These are phyloP conservation scores for Nannizziopsis arthrosporioides DNA, from an alignment of 2,329 filamentous ascomycete species.

Conservation along the genomic window DNA sequence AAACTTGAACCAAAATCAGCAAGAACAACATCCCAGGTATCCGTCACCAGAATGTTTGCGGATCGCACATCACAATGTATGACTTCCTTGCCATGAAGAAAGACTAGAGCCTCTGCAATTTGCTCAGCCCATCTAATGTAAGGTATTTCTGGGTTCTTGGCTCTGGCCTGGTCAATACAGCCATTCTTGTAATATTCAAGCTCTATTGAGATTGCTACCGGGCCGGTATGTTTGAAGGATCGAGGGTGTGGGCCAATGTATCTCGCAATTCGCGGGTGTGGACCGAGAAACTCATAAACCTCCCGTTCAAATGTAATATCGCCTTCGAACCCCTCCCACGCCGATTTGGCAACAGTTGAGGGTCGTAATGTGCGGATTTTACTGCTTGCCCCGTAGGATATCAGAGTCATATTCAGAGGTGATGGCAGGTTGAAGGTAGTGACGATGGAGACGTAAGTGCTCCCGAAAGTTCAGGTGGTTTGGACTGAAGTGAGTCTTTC, in stretches of 20 bases:
- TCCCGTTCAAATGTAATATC: not conserved
- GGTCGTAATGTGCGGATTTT: too few species aligned
- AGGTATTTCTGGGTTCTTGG: not conserved
- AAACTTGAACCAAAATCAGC: slow-evolving; percentile 1
- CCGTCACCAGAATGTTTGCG: not conserved
- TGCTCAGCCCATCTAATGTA: slow-evolving; percentile 3
- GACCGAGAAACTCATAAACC: slow-evolving; percentile 1
- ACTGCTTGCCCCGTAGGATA: too few species aligned
- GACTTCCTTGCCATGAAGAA: not conserved
- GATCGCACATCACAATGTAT: slow-evolving; percentile 2
- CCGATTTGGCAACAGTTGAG: too few species aligned
- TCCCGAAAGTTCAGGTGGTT: too few species aligned
- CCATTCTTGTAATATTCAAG: slow-evolving; percentile 4
- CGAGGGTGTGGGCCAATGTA: not conserved
- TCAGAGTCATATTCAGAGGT: too few species aligned
- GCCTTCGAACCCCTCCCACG: not conserved
- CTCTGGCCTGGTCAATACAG: not conserved
- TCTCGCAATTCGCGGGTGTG: not conserved
- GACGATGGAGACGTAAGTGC: too few species aligned
- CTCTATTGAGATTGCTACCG: not conserved
- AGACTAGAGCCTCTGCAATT: not conserved
- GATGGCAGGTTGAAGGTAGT: too few species aligned
- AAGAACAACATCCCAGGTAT: slow-evolving; percentile 2
- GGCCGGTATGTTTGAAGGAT: not conserved
- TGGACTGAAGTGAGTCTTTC: too few species aligned